Base-by-base conservation (phyloP, 225 moss, liverwort and hornwort species). In the Anthoceros angustus region DNA sequence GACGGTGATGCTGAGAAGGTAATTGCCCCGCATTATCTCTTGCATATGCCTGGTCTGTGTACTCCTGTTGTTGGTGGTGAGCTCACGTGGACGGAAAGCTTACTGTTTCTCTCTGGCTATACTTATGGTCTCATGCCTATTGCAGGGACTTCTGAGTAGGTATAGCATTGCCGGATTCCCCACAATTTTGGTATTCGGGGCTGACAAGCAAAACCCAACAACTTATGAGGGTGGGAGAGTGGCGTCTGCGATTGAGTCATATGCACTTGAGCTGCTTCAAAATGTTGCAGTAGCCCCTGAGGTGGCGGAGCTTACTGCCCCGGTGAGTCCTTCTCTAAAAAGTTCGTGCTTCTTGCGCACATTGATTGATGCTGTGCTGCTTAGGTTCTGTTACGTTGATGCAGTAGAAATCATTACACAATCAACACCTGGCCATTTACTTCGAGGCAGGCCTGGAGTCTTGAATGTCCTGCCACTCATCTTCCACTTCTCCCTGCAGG, bases 1-100 rank as follows among this genome's bases (percentile, higher is more conserved):
- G 86, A 98, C 65, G 87, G 89, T 48, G 90, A 98, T 32, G 71
- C 87, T 11, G 72, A 98, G 16, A 89, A 92, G 88, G 91, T 92
- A 41, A 5, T 6, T 5, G 8, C 39, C 6, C 15, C 14, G 26
- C 39, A 11, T 24, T 50, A 42, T 43, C 62, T 39, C 60, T 39
- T 32, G 64, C 7, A 40, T 14, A 14, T 12, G 11, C 42, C 25
- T 38, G 42, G 26, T 62, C 3, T 63, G 42, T 14, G 69, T 62
- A 38, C 62, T 20, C 49, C 43, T 41, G 40, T 6, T 39, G 14
- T 41, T 42, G 21, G 21, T 40, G 18, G 42, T 18, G 66, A 5
- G 41, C 2, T 65, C 42, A 4, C 20, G 18, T 32, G 38, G 42
- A 24, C 25, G 15, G 24, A n/a, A 67, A 67, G 10, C 66, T 43